Base-by-base conservation (phyloP, 2,329 filamentous ascomycete genomes). In the Neopestalotiopsis sp. region DNA sequence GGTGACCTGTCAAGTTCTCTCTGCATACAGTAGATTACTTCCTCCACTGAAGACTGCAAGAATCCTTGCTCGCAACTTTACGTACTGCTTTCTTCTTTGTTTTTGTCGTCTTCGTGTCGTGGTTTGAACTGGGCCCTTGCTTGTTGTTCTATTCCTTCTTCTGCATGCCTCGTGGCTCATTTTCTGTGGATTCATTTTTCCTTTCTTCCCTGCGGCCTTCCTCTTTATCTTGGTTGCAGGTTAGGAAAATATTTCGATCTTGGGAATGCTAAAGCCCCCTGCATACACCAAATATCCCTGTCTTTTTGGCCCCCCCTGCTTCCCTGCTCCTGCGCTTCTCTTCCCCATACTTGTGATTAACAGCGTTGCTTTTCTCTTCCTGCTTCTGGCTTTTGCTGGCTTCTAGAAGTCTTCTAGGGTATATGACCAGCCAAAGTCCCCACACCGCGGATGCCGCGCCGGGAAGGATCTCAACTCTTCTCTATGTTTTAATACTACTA, bases 351-450 rank as follows among this genome's bases (percentile, higher is more conserved):
- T 61, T 61, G 59, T 61, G 59, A 61, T 61, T 61, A 34, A 34
- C 59, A 61, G n/a, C 32, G 59, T 61, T 61, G 59, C 59, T 42
- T 61, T 34, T 34, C 32, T 49, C 45, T 49, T 49, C 45, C 45
- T 53, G 45, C 45, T 53, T 53, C 13, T 17, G 32, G 28, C 32
- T 61, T 61, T 30, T 61, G 40, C 13, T 17, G 32, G 28, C 32
- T 61, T 61, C 59, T 61, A 61, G 59, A 61, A 61, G 59, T 34
- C n/a, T 61, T 61, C 59, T 61, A 61, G 28, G 32, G 28, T 61
- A 34, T 34, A 34, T 59, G 13, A 34, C 32, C n/a, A 14, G 17
- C 17, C 59, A 14, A 53, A 53, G 45, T 40, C 59, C 59, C 28
- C 59, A 61, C 59, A 61, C 59, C 32, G 45, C 59, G 32, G 59